phyloP scores from a whole-genome alignment of 352 stramenopile species.

The Phytophthora sp. region DNA sequence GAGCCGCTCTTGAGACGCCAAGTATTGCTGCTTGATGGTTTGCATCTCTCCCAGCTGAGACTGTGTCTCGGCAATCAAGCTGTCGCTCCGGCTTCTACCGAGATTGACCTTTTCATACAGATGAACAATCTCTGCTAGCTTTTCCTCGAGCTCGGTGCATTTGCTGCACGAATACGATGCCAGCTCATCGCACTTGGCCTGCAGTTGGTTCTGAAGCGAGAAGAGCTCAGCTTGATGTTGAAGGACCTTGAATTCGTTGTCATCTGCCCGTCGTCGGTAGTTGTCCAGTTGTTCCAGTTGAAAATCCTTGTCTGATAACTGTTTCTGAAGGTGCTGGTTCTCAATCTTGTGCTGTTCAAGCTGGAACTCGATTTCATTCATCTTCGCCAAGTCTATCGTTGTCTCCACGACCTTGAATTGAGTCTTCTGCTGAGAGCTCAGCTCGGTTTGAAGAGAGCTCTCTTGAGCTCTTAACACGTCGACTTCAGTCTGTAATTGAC shows the following conservation, averaged over 20 bases:
- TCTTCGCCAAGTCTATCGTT: conserved; percentile 24
- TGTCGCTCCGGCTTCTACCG: conserved; percentile 58
- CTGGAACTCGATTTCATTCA: conserved; percentile 52
- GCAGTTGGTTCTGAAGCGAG: conserved; percentile 41
- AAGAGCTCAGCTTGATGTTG: conserved; percentile 41
- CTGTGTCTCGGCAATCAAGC: conserved; percentile 62
- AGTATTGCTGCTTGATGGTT: conserved; percentile 47
- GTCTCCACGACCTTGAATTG: conserved; percentile 43
- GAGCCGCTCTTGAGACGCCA: conserved; percentile 42
- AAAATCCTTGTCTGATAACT: conserved; percentile 71
- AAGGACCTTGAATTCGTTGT: conserved; percentile 50
- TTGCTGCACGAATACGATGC: conserved; percentile 41
- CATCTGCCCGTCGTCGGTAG: conserved; percentile 52
- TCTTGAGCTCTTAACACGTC: conserved; percentile 41
- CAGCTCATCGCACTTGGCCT: conserved; percentile 42
- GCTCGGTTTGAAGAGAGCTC: conserved; percentile 38
- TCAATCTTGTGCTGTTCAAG: conserved; percentile 78
- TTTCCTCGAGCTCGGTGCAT: conserved; percentile 48
- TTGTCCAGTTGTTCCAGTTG: conserved; percentile 64
- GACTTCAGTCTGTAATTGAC: conserved; percentile 47
- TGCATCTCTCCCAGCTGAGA: conserved; percentile 48
- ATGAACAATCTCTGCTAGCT: conserved; percentile 55
- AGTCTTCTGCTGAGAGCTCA: conserved; percentile 37
- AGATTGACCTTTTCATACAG: conserved; percentile 74
- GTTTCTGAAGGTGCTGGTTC: conserved; percentile 74